Evolutionary conservation across 441 rosid species (phyloP).

Genomic region (Jatropha multifida): DNA sequence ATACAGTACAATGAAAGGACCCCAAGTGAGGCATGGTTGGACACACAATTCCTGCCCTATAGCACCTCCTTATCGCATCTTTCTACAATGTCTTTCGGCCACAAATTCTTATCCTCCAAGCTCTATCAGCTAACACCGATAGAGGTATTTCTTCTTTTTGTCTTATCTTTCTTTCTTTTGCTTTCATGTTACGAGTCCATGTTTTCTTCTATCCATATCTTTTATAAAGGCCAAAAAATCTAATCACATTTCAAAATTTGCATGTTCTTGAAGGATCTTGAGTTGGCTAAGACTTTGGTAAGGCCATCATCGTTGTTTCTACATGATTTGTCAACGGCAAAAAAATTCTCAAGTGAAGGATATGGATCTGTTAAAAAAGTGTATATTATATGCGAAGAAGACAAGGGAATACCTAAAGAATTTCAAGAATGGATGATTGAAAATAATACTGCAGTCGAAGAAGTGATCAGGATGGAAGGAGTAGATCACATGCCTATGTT

Average conservation of each 20-base stretch:
- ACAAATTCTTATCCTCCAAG: constrained; percentile 24
- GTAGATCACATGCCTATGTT: constrained; percentile 27
- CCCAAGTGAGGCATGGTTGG: constrained; percentile 30
- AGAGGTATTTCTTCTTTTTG: constrained; percentile 33
- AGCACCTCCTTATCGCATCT: constrained; percentile 23
- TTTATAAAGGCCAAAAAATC: no score
- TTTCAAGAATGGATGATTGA: constrained; percentile 47
- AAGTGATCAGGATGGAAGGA: constrained; percentile 25
- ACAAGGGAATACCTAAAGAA: constrained; percentile 31
- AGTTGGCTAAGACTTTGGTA: constrained; percentile 41
- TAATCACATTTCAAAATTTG: background rate
- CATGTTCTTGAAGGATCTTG: constrained; percentile 29
- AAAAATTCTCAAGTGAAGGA: constrained; percentile 30
- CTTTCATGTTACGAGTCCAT: no score
- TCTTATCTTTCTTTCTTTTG: background rate
- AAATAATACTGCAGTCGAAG: constrained; percentile 33
- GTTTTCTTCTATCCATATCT: no score
- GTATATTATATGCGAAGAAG: constrained; percentile 38
- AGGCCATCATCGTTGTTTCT: constrained; percentile 46
- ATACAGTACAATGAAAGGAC: constrained; percentile 18
- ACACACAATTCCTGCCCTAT: constrained; percentile 30
- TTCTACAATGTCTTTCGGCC: constrained; percentile 32
- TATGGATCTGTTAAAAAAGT: constrained; percentile 44
- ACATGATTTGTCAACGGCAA: constrained; percentile 29
- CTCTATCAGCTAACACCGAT: constrained; percentile 33